Evolutionary conservation across 352 stramenopile genomes (phyloP), one percentile per base, ranked within the genome.

Genomic region (Peronospora belbahrii): DNA sequence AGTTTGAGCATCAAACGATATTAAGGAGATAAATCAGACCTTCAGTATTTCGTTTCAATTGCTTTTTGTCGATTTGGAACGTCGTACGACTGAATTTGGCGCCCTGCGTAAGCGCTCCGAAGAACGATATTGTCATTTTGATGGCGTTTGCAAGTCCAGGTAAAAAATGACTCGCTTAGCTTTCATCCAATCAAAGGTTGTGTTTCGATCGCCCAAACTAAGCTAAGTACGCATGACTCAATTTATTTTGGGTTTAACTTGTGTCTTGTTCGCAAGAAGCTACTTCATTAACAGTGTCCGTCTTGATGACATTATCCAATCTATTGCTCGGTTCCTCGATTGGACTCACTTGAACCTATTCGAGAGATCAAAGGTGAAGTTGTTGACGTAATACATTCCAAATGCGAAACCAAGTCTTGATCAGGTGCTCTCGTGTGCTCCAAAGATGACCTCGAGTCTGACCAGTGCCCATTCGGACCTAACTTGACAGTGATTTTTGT

Each of bases 61-160:
- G 60, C 24, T 70, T 47, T 42, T 80, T 82, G 17, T 85, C 69
- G 35, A 59, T 62, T 47, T 74, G 54, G 52, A 83, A 81, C 40
- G 65, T 66, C 46, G 76, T 48, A 20, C 64, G 53, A 41, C 80
- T 60, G 52, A 90, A 90, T 48, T 75, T 73, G 44, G 71, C 73
- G 71, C 78, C 75, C 15, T 77, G 72, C 35, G 78, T 72, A 20
- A 90, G 64, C 41, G 66, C 63, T 38, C 74, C 67, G 52, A 90
- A 90, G 67, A 86, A 88, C 39, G 70, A 65, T 73, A 86, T 85
- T 4, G 3, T 74, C 13, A 20, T 13, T n/a, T 41, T n/a, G n/a
- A 38, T 35, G 25, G 33, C 15, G 28, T 49, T 61, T 64, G 38
- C 37, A n/a, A n/a, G 46, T 60, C 53, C 58, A 62, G 48, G 37